Percentiles rank a stretch among this genome's conserved stretches.
phyloP scores from a whole-genome alignment of 2,329 filamentous ascomycete genomes.

The Chaetomium strumarium region DNA sequence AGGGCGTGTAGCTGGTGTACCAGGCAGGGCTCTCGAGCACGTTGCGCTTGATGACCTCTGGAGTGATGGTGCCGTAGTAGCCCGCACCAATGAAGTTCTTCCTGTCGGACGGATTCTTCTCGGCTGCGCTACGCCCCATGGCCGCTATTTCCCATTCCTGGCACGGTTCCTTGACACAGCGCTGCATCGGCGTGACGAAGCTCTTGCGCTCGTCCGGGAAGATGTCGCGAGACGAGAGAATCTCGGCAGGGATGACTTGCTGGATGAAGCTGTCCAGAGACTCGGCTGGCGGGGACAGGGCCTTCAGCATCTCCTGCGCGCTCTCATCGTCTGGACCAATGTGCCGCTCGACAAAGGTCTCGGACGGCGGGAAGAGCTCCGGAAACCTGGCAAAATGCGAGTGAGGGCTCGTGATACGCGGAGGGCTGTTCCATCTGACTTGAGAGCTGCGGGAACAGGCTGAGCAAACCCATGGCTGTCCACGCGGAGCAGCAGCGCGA shows the following conservation, averaged over 20 bases:
- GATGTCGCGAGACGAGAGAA: slow-evolving; percentile 62
- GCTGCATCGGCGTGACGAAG: slow-evolving; percentile 34
- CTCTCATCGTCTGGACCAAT: slow-evolving; percentile 74
- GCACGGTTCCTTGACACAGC: slow-evolving; percentile 36
- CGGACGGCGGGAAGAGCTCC: slow-evolving; percentile 34
- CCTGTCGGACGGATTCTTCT: slow-evolving; percentile 33
- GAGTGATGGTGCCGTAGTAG: slow-evolving; percentile 82
- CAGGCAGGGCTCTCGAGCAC: slow-evolving; percentile 88
- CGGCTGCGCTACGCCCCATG: slow-evolving; percentile 31
- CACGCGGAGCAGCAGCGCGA: slow-evolving; percentile 7
- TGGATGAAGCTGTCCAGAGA: slow-evolving; percentile 77
- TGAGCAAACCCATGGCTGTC: background rate
- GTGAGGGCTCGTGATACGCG: background rate
- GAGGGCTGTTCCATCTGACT: slow-evolving; percentile 1
- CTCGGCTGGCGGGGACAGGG: slow-evolving; percentile 65
- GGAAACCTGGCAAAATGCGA: slow-evolving; percentile 17
- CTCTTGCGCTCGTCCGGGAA: slow-evolving; percentile 44
- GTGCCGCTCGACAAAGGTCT: slow-evolving; percentile 73
- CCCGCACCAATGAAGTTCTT: slow-evolving; percentile 78
- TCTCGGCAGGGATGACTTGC: slow-evolving; percentile 75
- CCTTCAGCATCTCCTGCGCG: slow-evolving; percentile 70
- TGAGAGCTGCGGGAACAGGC: background rate
- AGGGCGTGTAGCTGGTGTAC: slow-evolving; percentile 98
- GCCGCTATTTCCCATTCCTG: slow-evolving; percentile 56
- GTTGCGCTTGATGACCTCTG: slow-evolving; percentile 87